Conservation (phyloP, 73 alveolate genomes). For the Stentor coeruleus region DNA sequence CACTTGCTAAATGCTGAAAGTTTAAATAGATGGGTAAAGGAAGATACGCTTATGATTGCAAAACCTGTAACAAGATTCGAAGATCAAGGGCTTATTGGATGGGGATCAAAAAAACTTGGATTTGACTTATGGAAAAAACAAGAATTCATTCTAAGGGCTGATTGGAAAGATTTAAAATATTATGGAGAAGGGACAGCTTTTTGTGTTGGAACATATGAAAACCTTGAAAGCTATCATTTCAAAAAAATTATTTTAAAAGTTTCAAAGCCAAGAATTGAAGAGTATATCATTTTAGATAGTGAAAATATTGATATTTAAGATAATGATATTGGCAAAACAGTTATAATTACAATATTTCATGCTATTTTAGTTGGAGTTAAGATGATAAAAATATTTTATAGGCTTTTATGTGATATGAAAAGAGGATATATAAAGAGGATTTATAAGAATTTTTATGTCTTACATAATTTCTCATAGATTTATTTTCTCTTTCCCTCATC, state of each 20-base stretch:
- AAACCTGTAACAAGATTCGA: background rate
- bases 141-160: background rate
- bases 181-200: background rate
- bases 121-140: background rate
- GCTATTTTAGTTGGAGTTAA: no score
- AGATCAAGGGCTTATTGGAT: background rate
- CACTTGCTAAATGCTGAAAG: background rate
- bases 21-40: background rate
- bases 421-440: no score
- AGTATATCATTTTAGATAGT: background rate
- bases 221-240: background rate
- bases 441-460: no score
- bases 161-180: background rate
- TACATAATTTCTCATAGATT: no score
- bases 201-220: background rate
- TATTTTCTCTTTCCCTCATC: no score
- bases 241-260: no score
- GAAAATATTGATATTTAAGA: no score
- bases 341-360: no score
- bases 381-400: no score
- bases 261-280: background rate
- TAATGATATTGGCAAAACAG: no score
- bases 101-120: background rate
- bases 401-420: no score
- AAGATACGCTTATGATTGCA: background rate